Evolutionary conservation across 495 filamentous ascomycete genomes (phyloP), one percentile per base, ranked within the genome.

Genomic region (Xeromyces bisporus): DNA sequence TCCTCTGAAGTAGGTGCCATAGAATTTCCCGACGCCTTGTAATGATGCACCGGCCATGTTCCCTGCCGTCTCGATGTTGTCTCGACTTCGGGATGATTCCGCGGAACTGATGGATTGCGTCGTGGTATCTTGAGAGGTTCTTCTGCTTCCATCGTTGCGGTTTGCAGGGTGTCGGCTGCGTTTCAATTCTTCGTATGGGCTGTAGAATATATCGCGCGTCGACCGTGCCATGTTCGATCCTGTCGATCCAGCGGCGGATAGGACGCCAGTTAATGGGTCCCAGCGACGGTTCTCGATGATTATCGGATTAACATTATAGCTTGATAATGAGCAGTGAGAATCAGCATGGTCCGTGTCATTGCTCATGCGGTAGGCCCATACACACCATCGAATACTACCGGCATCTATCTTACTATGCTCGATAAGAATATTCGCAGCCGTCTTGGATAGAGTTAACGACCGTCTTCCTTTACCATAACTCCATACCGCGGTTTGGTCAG

Each of bases 401-500:
- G 68, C 75, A 13, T 64, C 59, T 24, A 84, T 44, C 29, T 66
- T 62, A 23, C 66, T 62, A 38, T 60, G 55, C 30, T 71, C 53
- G 0, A 78, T 63, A 2, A 79, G 44, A 6, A 80, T 36, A 30
- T 78, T 62, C 0, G 78, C 78, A 0, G 79, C 83, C 15, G 82
- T 32, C 1, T 76, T 60, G 28, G 67, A 75, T 2, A 91, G 46
- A 27, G 62, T 53, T 10, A 84, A 25, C 13, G 51, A 52, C 2
- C 62, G 42, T 16, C 23, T 26, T 7, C 42, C 44, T 14, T 42
- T 41, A 41, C 71, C 74, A 20, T 79, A 49, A 18, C 51, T 52
- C 83, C 83, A 89, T 0, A 67, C 69, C 0, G 79, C 81, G 1
- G 75, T 68, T 12, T 58, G 63, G 13, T 78, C 67, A 6, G 63